Evolutionary conservation across 176 grass and related monocot species (phyloP), one percentile per base, ranked within the genome.

Genomic region (Cymbopogon citratus): DNA sequence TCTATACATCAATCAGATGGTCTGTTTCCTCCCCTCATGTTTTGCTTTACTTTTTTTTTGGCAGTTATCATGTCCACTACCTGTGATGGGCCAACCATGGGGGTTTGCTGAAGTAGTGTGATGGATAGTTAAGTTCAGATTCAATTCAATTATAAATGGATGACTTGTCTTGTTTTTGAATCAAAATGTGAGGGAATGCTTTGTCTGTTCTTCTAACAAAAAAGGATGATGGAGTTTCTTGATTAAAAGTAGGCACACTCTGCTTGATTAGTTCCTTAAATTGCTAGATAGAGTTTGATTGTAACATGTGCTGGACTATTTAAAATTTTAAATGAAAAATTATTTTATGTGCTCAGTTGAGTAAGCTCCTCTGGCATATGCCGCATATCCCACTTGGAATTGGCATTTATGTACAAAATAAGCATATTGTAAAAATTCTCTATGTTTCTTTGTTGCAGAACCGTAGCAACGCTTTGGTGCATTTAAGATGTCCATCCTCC

Each of bases 391-490:
- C 19, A n/a, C 49, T 18, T 87, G 79, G 4, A 31, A 23, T 43
- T 73, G 3, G 36, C 18, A 3, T 74, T 74, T 68, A 24, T 46
- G 62, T 27, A 69, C 2, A 13, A 27, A 68, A 7, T 24, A 29
- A 62, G 59, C 52, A 18, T 80, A 16, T 75, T 5, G 40, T 77
- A 63, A 82, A 77, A 44, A 29, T 56, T 63, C 3, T 82, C 6
- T 40, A 23, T 40, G 2, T 73, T 82, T 75, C 74, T 6, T 77
- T 83, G 15, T 59, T 84, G 66, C 56, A 85, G 69, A 61, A 86
- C 12, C 18, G 1, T 77, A 82, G 44, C 26, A 65, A 36, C 18
- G 40, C 6, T 61, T 67, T 59, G 28, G 38, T 57, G 24, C 34
- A 4, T 4, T 40, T 45, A 75, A 16, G 9, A 87, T 86, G 83